Evolutionary conservation across 371 early-diverging fungal genomes (phyloP).

Genomic region (Cokeromyces recurvatus): DNA sequence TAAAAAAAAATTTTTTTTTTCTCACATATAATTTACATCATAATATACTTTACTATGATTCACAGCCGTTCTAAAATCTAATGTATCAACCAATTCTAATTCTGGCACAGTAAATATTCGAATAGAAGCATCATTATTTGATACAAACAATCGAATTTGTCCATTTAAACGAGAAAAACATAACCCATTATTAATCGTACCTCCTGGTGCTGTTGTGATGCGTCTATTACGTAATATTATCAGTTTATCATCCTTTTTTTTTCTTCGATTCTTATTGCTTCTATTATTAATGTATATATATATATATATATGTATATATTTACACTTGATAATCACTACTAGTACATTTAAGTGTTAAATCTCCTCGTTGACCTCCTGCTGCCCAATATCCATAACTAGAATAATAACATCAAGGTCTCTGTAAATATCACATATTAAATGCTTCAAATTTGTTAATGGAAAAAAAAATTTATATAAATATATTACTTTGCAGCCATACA

Average conservation of each 20-base stretch:
- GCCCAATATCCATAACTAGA: conserved; percentile 74
- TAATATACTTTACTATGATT: conserved; percentile 57
- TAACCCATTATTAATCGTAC: conserved; percentile 89
- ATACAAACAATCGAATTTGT: conserved; percentile 69
- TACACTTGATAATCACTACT: conserved; percentile 60
- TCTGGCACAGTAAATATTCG: conserved; percentile 78
- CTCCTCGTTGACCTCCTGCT: conserved; percentile 87
- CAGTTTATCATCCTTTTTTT: too few relatives aligned
- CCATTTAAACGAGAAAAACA: conserved; percentile 67
- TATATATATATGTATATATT: background rate
- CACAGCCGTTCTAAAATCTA: conserved; percentile 81
- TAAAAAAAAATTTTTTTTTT: background rate
- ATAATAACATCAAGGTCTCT: background rate
- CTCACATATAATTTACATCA: background rate
- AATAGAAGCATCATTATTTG: conserved; percentile 94
- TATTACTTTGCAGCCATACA: conserved; percentile 69
- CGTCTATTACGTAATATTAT: too few relatives aligned
- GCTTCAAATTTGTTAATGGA: too few relatives aligned
- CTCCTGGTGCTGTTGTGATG: conserved; percentile 72
- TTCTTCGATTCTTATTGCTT: too few relatives aligned
- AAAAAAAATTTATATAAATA: background rate
- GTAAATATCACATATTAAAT: background rate
- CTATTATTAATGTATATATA: background rate
- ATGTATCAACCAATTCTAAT: conserved; percentile 59
- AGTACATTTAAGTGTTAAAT: conserved; percentile 77